Evolutionary conservation across 2,329 filamentous ascomycete genomes (phyloP), one percentile per base, ranked within the genome.

Genomic region (Aspergillus novoparasiticus): DNA sequence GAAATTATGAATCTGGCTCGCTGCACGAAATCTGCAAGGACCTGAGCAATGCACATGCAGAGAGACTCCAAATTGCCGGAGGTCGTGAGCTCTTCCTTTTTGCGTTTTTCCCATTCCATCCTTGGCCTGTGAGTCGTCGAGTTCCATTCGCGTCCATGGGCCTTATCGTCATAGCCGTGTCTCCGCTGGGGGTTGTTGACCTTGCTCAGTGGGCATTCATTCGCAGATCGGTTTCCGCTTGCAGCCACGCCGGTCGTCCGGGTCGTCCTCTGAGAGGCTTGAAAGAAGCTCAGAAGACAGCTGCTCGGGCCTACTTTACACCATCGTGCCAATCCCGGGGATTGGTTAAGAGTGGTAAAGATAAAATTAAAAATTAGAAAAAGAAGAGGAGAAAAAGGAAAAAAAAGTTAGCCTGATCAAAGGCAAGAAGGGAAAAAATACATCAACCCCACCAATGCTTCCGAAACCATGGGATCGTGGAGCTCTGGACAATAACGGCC

Each of bases 121-220:
- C 71, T 69, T 61, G 66, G 62, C 58, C 73, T 73, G 64, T 75
- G 72, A 75, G 72, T 73, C 65, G 72, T 74, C 71, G 58, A 69
- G 61, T 66, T 58, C 65, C 66, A 63, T 69, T 63, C 61, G 61
- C 56, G 64, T 67, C 62, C 69, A 68, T 71, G 65, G 63, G 62
- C 61, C 67, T 64, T 69, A 64, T 67, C 68, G 65, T 69, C 69
- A 69, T 69, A 62, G 59, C 57, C 60, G 50, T 57, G 62, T 69
- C 68, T 64, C 65, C 64, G 67, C 63, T 64, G 54, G 46, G 46
- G 54, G 53, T 58, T 64, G 19, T 58, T 36, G 39, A 63, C 59
- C 60, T 41, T 51, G 28, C 51, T 39, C 51, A n/a, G 59, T 56
- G 50, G 46, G 34, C 60, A 58, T 48, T 63, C 41, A 69, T 69